A percentile compares a stretch with the other conserved stretches of the same genome.
These are phyloP conservation scores for Coelastrella sp. DNA, from an alignment of 139 green algal genomes.

Conservation along the genomic window DNA sequence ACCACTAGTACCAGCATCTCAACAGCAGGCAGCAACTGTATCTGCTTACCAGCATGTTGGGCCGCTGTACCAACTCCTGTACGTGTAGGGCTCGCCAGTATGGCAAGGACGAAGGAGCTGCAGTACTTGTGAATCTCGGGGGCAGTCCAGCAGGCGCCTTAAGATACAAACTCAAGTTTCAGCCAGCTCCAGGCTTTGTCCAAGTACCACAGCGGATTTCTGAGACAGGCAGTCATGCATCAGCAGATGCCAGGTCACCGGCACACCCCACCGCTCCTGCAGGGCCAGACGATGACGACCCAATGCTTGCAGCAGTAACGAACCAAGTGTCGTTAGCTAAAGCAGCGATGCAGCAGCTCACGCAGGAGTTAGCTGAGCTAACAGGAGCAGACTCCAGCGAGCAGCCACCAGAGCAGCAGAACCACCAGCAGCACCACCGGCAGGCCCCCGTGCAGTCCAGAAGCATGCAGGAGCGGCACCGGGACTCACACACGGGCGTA, in stretches of 20 bases:
- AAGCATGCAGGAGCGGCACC: not conserved
- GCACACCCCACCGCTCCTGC: slow-evolving; percentile 1
- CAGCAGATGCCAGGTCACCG: not conserved
- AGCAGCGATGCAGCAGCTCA: slow-evolving; percentile 48
- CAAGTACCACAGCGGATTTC: not conserved
- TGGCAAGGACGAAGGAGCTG: slow-evolving; percentile 41
- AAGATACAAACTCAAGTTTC: slow-evolving; percentile 45
- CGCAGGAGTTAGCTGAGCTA: slow-evolving; percentile 46
- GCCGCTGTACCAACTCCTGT: too few relatives aligned
- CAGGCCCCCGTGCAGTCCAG: not conserved
- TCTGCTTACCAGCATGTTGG: too few relatives aligned
- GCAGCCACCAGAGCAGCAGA: not conserved
- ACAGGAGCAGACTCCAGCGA: slow-evolving; percentile 15
- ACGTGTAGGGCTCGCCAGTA: slow-evolving; percentile 16
- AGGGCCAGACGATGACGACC: slow-evolving; percentile 27
- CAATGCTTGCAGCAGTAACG: slow-evolving; percentile 12
- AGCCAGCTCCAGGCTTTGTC: not conserved
- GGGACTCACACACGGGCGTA: not conserved
- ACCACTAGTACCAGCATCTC: too few relatives aligned
- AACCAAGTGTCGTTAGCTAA: slow-evolving; percentile 47
- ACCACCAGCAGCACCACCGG: not conserved
- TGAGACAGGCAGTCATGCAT: not conserved
- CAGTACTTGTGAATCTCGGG: slow-evolving; percentile 24
- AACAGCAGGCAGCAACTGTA: too few relatives aligned
- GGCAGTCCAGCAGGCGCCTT: slow-evolving; percentile 19